Evolutionary conservation across 2,329 filamentous ascomycete genomes (phyloP).

Genomic region (Ceratocystis colombiana): DNA sequence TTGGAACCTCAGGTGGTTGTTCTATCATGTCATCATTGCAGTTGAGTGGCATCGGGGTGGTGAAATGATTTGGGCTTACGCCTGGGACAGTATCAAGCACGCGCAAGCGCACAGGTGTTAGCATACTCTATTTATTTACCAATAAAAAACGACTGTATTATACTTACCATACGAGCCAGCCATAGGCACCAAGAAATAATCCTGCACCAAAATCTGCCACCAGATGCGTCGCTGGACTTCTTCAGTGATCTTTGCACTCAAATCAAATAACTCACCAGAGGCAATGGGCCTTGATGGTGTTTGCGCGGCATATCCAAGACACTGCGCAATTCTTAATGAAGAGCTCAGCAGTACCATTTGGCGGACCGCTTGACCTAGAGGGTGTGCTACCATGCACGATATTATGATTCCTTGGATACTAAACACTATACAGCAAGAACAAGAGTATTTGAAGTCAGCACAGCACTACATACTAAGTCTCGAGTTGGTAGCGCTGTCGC

Average conservation of each 20-base stretch:
- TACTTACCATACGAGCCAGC: constrained; percentile 23
- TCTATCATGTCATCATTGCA: constrained; percentile 24
- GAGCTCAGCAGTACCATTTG: constrained; percentile 24
- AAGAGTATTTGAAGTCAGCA: background rate
- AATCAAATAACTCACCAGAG: background rate
- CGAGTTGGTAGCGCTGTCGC: background rate
- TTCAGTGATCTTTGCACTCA: constrained; percentile 13
- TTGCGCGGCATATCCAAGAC: constrained; percentile 18
- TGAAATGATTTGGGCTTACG: constrained; percentile 23
- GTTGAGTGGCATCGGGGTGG: constrained; percentile 24
- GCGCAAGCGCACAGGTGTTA: background rate
- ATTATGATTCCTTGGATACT: constrained; percentile 24
- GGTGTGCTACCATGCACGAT: constrained; percentile 25
- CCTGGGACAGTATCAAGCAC: constrained; percentile 2
- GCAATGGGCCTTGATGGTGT: constrained; percentile 2
- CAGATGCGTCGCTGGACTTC: constrained; percentile 23
- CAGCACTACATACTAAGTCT: no score
- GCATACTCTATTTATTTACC: background rate
- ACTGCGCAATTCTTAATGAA: constrained; percentile 23
- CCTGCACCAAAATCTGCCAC: constrained; percentile 25
- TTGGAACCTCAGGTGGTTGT: constrained; percentile 19
- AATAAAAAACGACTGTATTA: background rate
- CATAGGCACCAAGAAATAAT: constrained; percentile 25
- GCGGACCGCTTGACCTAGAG: constrained; percentile 21
- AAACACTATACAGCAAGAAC: constrained; percentile 4